A percentile compares a stretch with the other conserved stretches of the same genome.
These are phyloP conservation scores for Talaromyces sp. DNA, from an alignment of 2,329 filamentous ascomycete genomes.

Conservation along the genomic window DNA sequence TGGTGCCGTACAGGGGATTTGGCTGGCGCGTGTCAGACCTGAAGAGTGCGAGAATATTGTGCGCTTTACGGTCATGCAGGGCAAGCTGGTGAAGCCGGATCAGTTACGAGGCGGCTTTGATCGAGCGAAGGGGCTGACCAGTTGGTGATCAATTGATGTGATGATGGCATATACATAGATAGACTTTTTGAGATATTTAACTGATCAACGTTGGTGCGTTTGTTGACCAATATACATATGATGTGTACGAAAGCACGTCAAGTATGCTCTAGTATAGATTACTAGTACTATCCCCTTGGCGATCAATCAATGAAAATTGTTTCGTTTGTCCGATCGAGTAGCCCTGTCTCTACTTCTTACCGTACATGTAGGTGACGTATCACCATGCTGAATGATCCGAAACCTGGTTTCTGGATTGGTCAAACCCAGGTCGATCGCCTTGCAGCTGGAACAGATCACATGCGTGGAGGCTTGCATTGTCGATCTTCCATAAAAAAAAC, in stretches of 20 bases:
- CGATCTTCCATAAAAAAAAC: not conserved
- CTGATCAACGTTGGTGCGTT: not conserved
- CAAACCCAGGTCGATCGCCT: not conserved
- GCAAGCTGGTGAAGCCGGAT: slow-evolving; percentile 85
- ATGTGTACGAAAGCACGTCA: not conserved
- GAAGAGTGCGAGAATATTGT: slow-evolving; percentile 93
- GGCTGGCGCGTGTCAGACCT: slow-evolving; percentile 77
- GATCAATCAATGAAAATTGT: not conserved
- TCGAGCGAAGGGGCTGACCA: slow-evolving; percentile 69
- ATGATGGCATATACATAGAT: not conserved
- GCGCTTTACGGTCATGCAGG: slow-evolving; percentile 81
- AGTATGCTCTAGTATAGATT: too few relatives aligned
- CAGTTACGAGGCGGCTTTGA: slow-evolving; percentile 92
- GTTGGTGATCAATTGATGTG: slow-evolving; percentile 59
- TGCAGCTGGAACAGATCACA: not conserved
- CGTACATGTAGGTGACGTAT: not conserved
- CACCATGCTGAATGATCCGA: not conserved
- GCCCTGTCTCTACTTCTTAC: not conserved
- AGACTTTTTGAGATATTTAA: not conserved
- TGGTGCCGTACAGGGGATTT: slow-evolving; percentile 82
- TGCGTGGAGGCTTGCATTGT: not conserved
- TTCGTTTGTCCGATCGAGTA: not conserved
- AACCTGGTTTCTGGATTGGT: not conserved
- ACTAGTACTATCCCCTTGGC: not conserved
- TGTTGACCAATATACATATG: not conserved